Percentiles rank a stretch among this genome's conserved stretches.
phyloP scores from a whole-genome alignment of 2,329 filamentous ascomycete species.

The Xylariaceae sp. region DNA sequence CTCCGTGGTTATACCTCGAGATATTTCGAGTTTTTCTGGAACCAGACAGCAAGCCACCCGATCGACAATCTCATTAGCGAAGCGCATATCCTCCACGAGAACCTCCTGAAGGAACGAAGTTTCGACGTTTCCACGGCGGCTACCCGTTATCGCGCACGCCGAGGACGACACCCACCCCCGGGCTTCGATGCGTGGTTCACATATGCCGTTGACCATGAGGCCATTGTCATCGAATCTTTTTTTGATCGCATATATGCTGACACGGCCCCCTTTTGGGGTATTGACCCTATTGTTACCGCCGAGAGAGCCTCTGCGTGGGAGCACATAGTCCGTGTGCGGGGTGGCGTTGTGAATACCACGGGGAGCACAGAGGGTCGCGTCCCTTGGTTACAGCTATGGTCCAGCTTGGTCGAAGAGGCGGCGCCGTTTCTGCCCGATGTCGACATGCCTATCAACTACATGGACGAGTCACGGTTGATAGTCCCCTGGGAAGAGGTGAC shows the following conservation, averaged over 20 bases:
- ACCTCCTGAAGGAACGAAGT: conserved; percentile 52
- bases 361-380: conserved; percentile 50
- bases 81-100: conserved; percentile 51
- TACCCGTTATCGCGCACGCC: conserved; percentile 58
- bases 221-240: conserved; percentile 66
- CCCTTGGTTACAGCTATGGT: conserved; percentile 56
- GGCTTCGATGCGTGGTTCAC: conserved; percentile 67
- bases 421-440: conserved; percentile 58
- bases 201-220: conserved; percentile 57
- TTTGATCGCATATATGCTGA: conserved; percentile 71
- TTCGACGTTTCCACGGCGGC: conserved; percentile 58
- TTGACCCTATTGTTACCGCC: conserved; percentile 50
- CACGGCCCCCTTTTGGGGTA: conserved; percentile 64
- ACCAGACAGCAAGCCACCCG: conserved; percentile 47
- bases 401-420: conserved; percentile 56
- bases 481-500: conserved; percentile 59
- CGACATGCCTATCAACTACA: conserved; percentile 59
- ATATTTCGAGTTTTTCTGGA: conserved; percentile 36
- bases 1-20: conserved; percentile 25
- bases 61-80: conserved; percentile 56
- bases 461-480: conserved; percentile 59
- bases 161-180: conserved; percentile 66
- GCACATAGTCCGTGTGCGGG: conserved; percentile 55
- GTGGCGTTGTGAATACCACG: conserved; percentile 47
- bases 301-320: conserved; percentile 50